Evolutionary conservation across 345 rosid species (phyloP), one percentile per base, ranked within the genome.

Genomic region (Citrus medica): DNA sequence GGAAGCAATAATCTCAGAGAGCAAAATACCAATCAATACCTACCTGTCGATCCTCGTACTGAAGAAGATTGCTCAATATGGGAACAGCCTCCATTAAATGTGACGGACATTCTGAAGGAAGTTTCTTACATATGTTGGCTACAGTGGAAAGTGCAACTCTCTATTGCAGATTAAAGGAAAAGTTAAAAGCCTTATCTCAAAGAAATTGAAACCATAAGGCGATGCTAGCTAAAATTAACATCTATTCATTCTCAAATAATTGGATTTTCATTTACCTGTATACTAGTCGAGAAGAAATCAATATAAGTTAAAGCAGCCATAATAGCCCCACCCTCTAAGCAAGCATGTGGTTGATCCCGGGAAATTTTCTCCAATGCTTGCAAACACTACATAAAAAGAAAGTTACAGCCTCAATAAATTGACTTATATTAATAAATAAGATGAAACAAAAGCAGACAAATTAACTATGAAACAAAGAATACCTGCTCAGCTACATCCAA

Each of bases 351-450:
- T 81, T 96, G 92, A 77, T 92, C 97, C 51, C 88, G 90, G 58
- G 99, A 93, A 72, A 96, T 90, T 86, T 96, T 96, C 89, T 92
- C 97, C 89, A 96, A 85, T 76, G 99, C 99, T 94, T 96, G 98
- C 90, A 96, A 84, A 86, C 98, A 93, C 99, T 96, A 76, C 27
- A 84, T 40, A 12, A 69, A 66, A 69, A 74, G 12, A 42, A 69
- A 70, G 51, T 59, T 40, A 64, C 28, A 38, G 27, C 24, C 53
- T 16, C 25, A 22, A 8, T 33, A 25, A 33, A 55, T 51, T 13
- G 19, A 60, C 21, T 16, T 59, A 8, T 6, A 28, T 24, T 74
- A 55, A 76, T 42, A 14, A 62, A 79, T 6, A 28, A 74, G 37
- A 37, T 28, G 42, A 24, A 25, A 16, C n/a, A 32, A 35, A 24